Evolutionary conservation across 345 rosid species (phyloP), one percentile per base, ranked within the genome.

Genomic region (Eucalyptus regnans): DNA sequence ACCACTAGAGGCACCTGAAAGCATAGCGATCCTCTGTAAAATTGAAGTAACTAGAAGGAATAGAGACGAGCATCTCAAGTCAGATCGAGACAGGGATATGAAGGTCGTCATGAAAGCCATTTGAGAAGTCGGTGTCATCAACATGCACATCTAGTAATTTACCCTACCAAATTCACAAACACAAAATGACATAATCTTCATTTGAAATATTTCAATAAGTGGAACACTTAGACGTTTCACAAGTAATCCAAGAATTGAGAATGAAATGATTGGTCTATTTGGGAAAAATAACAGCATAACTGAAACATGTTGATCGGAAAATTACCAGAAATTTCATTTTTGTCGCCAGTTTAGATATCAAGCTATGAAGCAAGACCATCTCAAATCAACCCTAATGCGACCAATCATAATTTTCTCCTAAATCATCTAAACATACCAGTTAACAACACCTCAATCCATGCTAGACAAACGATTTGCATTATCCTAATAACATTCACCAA

Each of bases 1-100:
- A 87, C 98, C 98, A 86, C 97, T 94, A 18, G 97, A 94, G 88
- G 97, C 95, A 91, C 97, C 98, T 97, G 88, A 64, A 84, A 76
- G 37, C 76, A 88, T 41, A 33, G 25, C 9, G 12, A 44, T 8
- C 44, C 33, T 71, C 33, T 60, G 46, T 60, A 41, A 87, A 64
- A 64, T 56, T 85, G 54, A 85, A 85, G 33, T 46, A 49, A 85
- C 87, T 12, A 85, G 89, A 87, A 54, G 62, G 43, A 29, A 85
- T 29, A 87, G 15, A 46, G 31, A 37, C 3, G 9, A 62, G 44
- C 11, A 23, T 56, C 56, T 5, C 68, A 86, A 33, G 86, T 85
- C 87, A 27, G 58, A 85, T 49, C 13, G 20, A 46, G 25, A 13
- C 46, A 37, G 25, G 25, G 44, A 43, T 37, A 18, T 71, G 81